These are phyloP conservation scores for Aspergillus unguis DNA, from an alignment of 2,329 filamentous ascomycete genomes.

Conservation along the genomic window DNA sequence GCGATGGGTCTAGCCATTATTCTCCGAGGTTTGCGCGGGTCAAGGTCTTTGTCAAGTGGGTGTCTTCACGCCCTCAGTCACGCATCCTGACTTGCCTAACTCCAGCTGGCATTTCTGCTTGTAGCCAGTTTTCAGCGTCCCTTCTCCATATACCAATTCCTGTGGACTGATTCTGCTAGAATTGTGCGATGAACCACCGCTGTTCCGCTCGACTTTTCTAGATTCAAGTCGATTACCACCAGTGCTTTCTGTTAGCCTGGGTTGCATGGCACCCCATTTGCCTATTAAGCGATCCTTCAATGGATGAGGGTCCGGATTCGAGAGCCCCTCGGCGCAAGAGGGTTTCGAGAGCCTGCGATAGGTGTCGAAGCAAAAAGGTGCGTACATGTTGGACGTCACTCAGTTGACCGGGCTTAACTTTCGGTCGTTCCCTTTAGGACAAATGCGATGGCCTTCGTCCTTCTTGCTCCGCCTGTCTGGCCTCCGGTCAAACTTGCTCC, in stretches of 20 bases:
- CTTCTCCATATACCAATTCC: background rate
- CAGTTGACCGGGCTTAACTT: background rate
- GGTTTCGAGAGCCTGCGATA: constrained; percentile 46
- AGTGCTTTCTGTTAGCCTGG: constrained; percentile 5
- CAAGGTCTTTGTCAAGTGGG: constrained; percentile 4
- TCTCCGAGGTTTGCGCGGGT: constrained; percentile 8
- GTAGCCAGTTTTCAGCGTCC: constrained; percentile 1
- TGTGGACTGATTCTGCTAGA: background rate
- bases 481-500: constrained; percentile 39
- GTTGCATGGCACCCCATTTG: constrained; percentile 26
- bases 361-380: constrained; percentile 45
- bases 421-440: constrained; percentile 23
- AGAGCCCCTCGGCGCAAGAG: constrained; percentile 43
- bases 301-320: constrained; percentile 38
- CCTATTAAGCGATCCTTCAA: constrained; percentile 27
- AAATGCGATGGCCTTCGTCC: constrained; percentile 46
- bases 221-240: background rate
- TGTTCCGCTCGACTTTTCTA: background rate
- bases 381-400: constrained; percentile 2
- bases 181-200: background rate
- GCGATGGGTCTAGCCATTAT: constrained; percentile 19
- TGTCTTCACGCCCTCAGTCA: background rate
- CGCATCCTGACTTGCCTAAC: constrained; percentile 7
- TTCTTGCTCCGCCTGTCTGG: constrained; percentile 42
- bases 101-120: constrained; percentile 8